Percentiles rank a stretch among this genome's conserved stretches.
phyloP scores from a whole-genome alignment of 108 stramenopile genomes.

The Phaeodactylum tricornutum region DNA sequence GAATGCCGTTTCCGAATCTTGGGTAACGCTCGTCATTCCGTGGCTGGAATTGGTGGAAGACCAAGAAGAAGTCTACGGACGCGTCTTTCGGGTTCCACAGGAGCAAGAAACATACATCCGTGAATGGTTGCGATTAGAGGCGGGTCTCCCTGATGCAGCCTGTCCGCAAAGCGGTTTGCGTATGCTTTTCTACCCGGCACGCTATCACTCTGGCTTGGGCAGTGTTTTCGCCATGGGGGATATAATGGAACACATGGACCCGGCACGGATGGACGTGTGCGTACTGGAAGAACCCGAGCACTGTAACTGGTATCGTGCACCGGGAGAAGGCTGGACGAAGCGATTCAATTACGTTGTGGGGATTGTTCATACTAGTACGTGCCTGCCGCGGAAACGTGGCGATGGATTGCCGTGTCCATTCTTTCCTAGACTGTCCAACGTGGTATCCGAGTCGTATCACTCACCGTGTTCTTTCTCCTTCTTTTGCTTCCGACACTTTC shows the following conservation, averaged over 20 bases:
- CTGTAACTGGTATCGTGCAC: constrained; percentile 82
- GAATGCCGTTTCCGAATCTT: background rate
- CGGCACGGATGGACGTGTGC: constrained; percentile 40
- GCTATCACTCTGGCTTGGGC: constrained; percentile 57
- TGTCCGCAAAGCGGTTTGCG: constrained; percentile 25
- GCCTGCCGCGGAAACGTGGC: constrained; percentile 5
- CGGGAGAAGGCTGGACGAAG: constrained; percentile 79
- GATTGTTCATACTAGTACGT: constrained; percentile 64
- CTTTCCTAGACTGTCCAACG: no score
- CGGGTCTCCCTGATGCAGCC: constrained; percentile 56
- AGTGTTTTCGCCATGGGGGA: constrained; percentile 83
- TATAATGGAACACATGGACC: constrained; percentile 28
- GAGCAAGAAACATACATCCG: constrained; percentile 73
- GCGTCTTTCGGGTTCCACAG: constrained; percentile 33
- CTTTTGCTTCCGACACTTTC: background rate
- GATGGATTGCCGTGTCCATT: background rate
- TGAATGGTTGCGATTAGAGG: constrained; percentile 52
- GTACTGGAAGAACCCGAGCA: constrained; percentile 88
- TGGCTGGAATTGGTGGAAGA: constrained; percentile 80
- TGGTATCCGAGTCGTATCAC: background rate
- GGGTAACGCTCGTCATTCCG: constrained; percentile 76
- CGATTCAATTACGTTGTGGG: constrained; percentile 79
- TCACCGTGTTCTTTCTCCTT: background rate
- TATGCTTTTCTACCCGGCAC: constrained; percentile 64
- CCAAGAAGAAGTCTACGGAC: constrained; percentile 39